Conservation (phyloP, 2,329 filamentous ascomycete genomes). For the Byssothecium circinans region DNA sequence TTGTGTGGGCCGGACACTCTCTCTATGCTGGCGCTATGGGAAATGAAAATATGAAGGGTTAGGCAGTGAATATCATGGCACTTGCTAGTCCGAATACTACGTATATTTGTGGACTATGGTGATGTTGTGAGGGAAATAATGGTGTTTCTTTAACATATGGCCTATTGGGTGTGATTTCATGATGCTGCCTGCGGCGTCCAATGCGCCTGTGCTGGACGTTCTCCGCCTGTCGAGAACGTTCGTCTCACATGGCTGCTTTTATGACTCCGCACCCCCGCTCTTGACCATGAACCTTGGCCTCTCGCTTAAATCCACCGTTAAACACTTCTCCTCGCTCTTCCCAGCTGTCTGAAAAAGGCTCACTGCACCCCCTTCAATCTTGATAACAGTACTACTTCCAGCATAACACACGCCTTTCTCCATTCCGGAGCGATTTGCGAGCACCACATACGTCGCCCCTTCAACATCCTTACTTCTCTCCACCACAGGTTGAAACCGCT, state of each 20-base stretch:
- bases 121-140: neutral
- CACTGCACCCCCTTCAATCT: slow-evolving; percentile 66
- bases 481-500: slow-evolving; percentile 65
- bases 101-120: neutral
- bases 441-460: slow-evolving; percentile 65
- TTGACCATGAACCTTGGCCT: slow-evolving; percentile 40
- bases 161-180: too few species aligned
- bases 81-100: slow-evolving; percentile 32
- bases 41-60: slow-evolving; percentile 41
- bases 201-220: neutral
- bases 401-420: slow-evolving; percentile 71
- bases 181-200: neutral
- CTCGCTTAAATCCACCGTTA: slow-evolving; percentile 66
- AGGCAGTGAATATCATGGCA: slow-evolving; percentile 40
- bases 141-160: too few species aligned
- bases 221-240: too few species aligned
- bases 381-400: slow-evolving; percentile 72
- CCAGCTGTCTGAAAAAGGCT: slow-evolving; percentile 70
- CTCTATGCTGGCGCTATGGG: slow-evolving; percentile 39
- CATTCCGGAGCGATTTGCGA: slow-evolving; percentile 70
- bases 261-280: slow-evolving; percentile 14
- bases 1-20: slow-evolving; percentile 31
- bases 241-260: too few species aligned
- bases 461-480: slow-evolving; percentile 30
- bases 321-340: slow-evolving; percentile 67